Percentiles rank a stretch among this genome's conserved stretches.
Conservation (phyloP, 352 stramenopile species). For the Phytopythium delawarense region DNA sequence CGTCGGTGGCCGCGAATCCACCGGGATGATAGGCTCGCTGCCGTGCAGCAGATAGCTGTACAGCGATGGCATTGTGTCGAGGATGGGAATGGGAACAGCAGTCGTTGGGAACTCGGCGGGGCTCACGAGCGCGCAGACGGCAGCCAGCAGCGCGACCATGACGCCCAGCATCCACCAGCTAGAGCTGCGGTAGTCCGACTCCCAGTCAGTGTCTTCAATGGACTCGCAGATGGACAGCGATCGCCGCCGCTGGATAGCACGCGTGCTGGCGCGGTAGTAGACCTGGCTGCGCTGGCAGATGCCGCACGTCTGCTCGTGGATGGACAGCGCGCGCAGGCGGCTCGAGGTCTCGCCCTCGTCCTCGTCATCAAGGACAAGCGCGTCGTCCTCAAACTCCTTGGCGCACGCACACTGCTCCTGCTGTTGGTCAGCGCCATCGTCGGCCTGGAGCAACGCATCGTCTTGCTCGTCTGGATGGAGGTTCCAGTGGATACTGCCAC, state of each 20-base stretch:
- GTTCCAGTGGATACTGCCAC: not conserved
- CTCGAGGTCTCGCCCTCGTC: slow-evolving; percentile 1
- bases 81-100: not conserved
- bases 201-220: not conserved
- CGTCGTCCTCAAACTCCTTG: not conserved
- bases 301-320: slow-evolving; percentile 1
- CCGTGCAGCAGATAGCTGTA: not conserved
- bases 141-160: slow-evolving; percentile 1
- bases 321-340: slow-evolving; percentile 2
- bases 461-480: not conserved
- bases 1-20: not conserved
- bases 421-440: not conserved
- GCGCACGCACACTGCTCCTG: not conserved
- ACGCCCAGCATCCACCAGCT: slow-evolving; percentile 4
- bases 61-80: not conserved
- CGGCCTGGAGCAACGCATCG: not conserved
- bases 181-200: slow-evolving; percentile 1
- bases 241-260: not conserved
- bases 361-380: not conserved
- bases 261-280: slow-evolving; percentile 1
- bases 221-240: slow-evolving; percentile 3
- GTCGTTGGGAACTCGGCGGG: not conserved
- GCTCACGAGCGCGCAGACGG: not conserved
- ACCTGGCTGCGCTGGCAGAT: slow-evolving; percentile 2
- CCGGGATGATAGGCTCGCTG: not conserved